phyloP scores from a whole-genome alignment of 768 basidiomycete genomes.

The Punctularia strigosozonata region DNA sequence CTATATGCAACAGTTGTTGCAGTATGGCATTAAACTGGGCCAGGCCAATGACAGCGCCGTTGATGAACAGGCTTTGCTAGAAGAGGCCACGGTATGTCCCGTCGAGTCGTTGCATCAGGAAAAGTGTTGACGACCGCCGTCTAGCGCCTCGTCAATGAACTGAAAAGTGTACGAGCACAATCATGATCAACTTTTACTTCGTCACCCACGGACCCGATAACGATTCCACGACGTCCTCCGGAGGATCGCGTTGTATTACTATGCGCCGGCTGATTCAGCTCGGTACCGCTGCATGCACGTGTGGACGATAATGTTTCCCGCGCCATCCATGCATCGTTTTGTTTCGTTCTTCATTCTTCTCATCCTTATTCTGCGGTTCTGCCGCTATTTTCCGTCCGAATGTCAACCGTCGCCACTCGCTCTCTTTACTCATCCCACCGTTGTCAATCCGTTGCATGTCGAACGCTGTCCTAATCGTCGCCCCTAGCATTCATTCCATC shows the following conservation, averaged over 20 bases:
- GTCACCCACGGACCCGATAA: no score
- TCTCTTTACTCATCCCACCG: background rate
- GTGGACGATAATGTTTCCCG: no score
- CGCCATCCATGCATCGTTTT: no score
- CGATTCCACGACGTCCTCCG: no score
- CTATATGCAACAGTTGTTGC: constrained; percentile 65
- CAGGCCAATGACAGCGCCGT: constrained; percentile 20
- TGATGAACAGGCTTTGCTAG: constrained; percentile 33
- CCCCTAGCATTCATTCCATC: background rate
- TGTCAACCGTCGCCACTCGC: background rate
- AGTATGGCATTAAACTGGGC: constrained; percentile 60
- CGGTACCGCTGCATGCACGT: no score
- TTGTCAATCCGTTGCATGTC: background rate
- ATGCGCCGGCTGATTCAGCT: no score
- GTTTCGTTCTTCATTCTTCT: no score
- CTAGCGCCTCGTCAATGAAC: constrained; percentile 8
- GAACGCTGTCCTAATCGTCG: no score
- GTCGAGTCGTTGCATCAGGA: background rate
- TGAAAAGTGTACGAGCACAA: constrained; percentile 3
- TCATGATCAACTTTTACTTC: constrained; percentile 1
- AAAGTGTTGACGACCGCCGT: background rate
- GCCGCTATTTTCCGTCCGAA: background rate
- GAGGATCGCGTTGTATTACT: no score
- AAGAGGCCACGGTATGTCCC: constrained; percentile 44
- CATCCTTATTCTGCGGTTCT: background rate